phyloP scores from a whole-genome alignment of 129 eudicot species.

The Kitagawia praeruptora region DNA sequence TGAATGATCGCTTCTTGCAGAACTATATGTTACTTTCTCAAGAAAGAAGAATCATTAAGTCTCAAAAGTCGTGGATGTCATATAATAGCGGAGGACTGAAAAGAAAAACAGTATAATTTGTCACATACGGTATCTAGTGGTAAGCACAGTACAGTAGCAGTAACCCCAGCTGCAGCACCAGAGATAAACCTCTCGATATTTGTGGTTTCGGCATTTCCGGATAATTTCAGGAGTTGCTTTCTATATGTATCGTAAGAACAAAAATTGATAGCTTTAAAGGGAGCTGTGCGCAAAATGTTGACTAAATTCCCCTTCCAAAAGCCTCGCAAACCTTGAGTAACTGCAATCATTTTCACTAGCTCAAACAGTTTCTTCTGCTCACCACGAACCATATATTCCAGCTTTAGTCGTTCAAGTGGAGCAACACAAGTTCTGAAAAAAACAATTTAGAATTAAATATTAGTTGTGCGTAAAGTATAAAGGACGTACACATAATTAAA shows the following conservation, averaged over 20 bases:
- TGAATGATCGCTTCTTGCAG: background rate
- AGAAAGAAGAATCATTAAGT: background rate
- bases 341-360: constrained; percentile 59
- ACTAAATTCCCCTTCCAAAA: constrained; percentile 99
- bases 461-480: background rate
- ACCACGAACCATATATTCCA: constrained; percentile 93
- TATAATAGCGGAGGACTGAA: background rate
- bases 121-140: constrained; percentile 92
- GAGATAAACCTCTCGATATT: constrained; percentile 82
- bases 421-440: constrained; percentile 82
- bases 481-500: background rate
- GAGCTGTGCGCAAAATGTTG: constrained; percentile 91
- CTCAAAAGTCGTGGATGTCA: background rate
- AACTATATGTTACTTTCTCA: background rate
- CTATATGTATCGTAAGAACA: constrained; percentile 92
- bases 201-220: constrained; percentile 75
- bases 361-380: constrained; percentile 71
- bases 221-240: constrained; percentile 50
- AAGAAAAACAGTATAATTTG: background rate
- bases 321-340: constrained; percentile 74
- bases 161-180: constrained; percentile 96
- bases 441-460: background rate
- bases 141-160: constrained; percentile 93
- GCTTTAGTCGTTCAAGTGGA: constrained; percentile 89
- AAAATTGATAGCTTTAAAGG: constrained; percentile 92